phyloP scores from a whole-genome alignment of 495 filamentous ascomycete species.

The Tetracladium setigerum region DNA sequence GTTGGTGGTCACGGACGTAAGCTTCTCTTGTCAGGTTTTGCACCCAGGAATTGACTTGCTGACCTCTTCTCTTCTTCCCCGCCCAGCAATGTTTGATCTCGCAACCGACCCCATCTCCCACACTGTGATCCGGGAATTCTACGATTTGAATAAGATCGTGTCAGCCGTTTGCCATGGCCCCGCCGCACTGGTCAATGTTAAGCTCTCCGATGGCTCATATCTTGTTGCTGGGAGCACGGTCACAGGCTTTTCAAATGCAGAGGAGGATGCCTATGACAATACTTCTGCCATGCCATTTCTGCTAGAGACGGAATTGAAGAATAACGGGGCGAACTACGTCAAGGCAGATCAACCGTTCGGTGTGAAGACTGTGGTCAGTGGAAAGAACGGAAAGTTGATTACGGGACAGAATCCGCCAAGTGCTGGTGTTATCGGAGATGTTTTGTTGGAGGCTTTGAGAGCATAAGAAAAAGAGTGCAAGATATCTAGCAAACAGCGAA shows the following conservation, averaged over 20 bases:
- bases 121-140: conserved; percentile 53
- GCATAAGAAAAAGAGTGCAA: no score
- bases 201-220: conserved; percentile 38
- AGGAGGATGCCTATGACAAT: conserved; percentile 50
- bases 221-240: conserved; percentile 48
- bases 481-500: no score
- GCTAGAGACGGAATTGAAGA: conserved; percentile 52
- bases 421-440: conserved; percentile 44
- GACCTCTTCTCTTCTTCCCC: not conserved
- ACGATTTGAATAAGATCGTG: conserved; percentile 51
- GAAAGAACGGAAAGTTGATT: conserved; percentile 51
- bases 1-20: conserved; percentile 69
- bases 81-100: conserved; percentile 63
- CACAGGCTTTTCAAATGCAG: conserved; percentile 61
- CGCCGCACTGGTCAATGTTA: conserved; percentile 51
- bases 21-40: conserved; percentile 16
- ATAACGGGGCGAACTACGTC: conserved; percentile 42
- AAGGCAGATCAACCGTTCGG: conserved; percentile 53
- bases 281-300: conserved; percentile 51
- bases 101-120: conserved; percentile 40
- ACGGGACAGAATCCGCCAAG: conserved; percentile 72
- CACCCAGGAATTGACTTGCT: not conserved
- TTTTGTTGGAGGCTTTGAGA: conserved; percentile 7
- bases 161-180: conserved; percentile 65
- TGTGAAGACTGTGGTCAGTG: conserved; percentile 48